Evolutionary conservation across 805 yeast genomes (phyloP).

Genomic region (Candida arabinofermentans): DNA sequence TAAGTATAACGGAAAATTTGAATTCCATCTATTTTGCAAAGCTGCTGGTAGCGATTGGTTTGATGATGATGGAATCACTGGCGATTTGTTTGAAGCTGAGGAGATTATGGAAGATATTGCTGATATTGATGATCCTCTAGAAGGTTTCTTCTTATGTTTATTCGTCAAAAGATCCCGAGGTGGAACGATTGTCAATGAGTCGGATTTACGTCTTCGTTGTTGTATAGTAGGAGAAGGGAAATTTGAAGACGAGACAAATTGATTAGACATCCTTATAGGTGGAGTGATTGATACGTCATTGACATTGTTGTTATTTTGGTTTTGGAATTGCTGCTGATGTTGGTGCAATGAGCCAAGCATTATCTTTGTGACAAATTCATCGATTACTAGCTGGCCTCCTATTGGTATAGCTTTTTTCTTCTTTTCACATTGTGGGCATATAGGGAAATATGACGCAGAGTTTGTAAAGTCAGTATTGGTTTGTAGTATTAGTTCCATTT

Average conservation of each 20-base stretch:
- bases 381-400: conserved; percentile 13
- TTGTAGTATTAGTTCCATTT: conserved; percentile 26
- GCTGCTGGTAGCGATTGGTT: background rate
- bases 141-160: conserved; percentile 25
- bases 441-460: conserved; percentile 20
- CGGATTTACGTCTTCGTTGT: background rate
- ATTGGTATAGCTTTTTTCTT: conserved; percentile 21
- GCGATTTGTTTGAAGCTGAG: conserved; percentile 24
- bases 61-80: conserved; percentile 6
- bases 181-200: conserved; percentile 1
- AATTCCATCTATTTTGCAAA: conserved; percentile 10
- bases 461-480: conserved; percentile 4
- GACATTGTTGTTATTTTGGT: background rate
- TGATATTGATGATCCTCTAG: conserved; percentile 32
- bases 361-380: conserved; percentile 17
- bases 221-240: background rate
- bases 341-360: conserved; percentile 1
- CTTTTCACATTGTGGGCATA: conserved; percentile 22
- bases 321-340: background rate
- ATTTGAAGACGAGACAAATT: background rate
- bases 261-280: background rate
- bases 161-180: conserved; percentile 2
- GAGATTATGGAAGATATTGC: conserved; percentile 33
- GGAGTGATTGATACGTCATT: background rate
- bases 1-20: conserved; percentile 11